Conservation (phyloP, 2,329 filamentous ascomycete species). For the Aphanocladium album region DNA sequence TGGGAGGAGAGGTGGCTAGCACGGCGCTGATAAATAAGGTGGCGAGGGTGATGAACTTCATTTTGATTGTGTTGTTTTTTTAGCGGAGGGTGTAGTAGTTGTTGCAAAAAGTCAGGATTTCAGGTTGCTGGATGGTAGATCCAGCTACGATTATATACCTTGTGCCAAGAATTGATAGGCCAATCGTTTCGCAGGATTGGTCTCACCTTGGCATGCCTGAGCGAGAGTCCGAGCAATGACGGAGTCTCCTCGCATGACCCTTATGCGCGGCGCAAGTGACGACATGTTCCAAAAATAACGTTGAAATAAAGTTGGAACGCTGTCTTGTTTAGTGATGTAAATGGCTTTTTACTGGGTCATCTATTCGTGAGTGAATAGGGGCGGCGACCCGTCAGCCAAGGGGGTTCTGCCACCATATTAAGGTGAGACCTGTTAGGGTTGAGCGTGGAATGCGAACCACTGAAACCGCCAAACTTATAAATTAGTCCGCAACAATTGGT, state of each 20-base stretch:
- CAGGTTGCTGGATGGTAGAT: neutral
- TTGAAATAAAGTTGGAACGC: no score
- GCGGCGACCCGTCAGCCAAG: no score
- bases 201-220: neutral
- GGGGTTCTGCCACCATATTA: no score
- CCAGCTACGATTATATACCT: neutral
- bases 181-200: neutral
- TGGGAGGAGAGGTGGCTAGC: neutral
- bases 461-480: no score
- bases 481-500: no score
- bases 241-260: neutral
- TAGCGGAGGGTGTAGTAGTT: neutral
- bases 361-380: no score
- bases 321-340: no score
- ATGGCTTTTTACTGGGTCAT: no score
- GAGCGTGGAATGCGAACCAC: no score
- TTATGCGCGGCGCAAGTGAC: neutral
- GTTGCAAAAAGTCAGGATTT: neutral
- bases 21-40: neutral
- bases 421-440: no score
- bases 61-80: neutral
- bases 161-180: neutral
- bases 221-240: neutral
- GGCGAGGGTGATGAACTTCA: neutral
- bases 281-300: no score